Evolutionary conservation across 352 stramenopile species (phyloP), one percentile per base, ranked within the genome.

Genomic region (Globisporangium radiosum): DNA sequence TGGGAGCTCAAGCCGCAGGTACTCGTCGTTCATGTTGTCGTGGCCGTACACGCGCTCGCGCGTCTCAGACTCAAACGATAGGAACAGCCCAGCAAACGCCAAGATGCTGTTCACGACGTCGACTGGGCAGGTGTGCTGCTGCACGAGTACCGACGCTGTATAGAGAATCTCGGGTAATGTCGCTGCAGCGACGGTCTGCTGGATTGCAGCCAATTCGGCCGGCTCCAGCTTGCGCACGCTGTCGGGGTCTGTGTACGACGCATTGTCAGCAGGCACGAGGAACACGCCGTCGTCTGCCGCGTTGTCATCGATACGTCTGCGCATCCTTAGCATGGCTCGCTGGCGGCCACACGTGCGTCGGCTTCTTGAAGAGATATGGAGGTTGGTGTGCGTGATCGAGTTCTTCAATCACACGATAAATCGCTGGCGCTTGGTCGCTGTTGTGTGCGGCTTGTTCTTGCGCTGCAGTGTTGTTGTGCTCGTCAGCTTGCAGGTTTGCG

Each of bases 21-120:
- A 91, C 11, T 83, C 67, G 11, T 84, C 68, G 40, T 88, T 76
- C 75, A 85, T 84, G 54, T 86, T 54, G 42, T 57, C 60, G 10
- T 43, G 55, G 7, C 71, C 78, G 25, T 56, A 52, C n/a, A 49
- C 57, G 3, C 63, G 48, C 50, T 78, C 69, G 0, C 57, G 57
- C 5, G 70, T 83, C 37, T 77, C 62, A 0, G 57, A 57, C 44
- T 86, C 64, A 55, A 89, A 82, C 5, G 65, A 63, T 14, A 89
- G 55, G 6, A 81, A 37, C 37, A 87, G 70, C 38, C 76, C 81
- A 0, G 81, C 78, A 38, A 85, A 75, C 48, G 72, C 66, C 13
- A 88, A 47, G 43, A 79, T 65, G 52, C 25, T 39, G 45, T 38
- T 60, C 45, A 65, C 67, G 17, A 81, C 63, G 8, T 72, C 56